Evolutionary conservation across 805 yeast genomes (phyloP).

Genomic region (Candida boleticola): DNA sequence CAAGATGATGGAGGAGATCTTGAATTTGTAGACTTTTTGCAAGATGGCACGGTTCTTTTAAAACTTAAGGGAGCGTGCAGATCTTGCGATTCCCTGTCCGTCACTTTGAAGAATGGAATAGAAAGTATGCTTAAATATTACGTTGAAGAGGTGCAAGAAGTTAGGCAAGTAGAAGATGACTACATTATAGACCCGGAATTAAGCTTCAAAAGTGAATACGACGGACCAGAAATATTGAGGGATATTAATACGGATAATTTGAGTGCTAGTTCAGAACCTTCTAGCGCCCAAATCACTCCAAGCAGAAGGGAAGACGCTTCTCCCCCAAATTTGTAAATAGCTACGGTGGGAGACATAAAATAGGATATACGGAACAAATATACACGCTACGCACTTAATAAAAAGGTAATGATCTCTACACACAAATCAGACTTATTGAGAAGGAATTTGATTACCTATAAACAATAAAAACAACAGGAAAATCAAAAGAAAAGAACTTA

Average conservation of each 20-base stretch:
- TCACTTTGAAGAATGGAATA: conserved; percentile 65
- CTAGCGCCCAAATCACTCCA: background rate
- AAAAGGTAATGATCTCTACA: no score
- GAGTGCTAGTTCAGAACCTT: background rate
- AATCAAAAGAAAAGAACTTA: no score
- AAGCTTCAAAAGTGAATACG: conserved; percentile 2
- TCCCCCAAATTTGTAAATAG: conserved; percentile 1
- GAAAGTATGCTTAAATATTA: conserved; percentile 71
- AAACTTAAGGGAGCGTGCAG: conserved; percentile 69
- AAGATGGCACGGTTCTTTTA: conserved; percentile 56
- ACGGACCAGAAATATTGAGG: conserved; percentile 1
- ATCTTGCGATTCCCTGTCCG: conserved; percentile 66
- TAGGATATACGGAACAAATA: no score
- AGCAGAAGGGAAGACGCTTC: background rate
- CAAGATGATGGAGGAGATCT: conserved; percentile 79
- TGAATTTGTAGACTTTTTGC: conserved; percentile 57
- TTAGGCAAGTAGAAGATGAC: conserved; percentile 49
- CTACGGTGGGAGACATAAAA: no score
- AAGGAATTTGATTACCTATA: no score
- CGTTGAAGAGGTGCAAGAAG: conserved; percentile 63
- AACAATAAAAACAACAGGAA: no score
- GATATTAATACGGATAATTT: background rate
- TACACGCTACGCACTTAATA: no score
- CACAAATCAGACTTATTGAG: no score
- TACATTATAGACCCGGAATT: conserved; percentile 11